Evolutionary conservation across 768 basidiomycete genomes (phyloP).

Genomic region (Xerocomellus intermedius): DNA sequence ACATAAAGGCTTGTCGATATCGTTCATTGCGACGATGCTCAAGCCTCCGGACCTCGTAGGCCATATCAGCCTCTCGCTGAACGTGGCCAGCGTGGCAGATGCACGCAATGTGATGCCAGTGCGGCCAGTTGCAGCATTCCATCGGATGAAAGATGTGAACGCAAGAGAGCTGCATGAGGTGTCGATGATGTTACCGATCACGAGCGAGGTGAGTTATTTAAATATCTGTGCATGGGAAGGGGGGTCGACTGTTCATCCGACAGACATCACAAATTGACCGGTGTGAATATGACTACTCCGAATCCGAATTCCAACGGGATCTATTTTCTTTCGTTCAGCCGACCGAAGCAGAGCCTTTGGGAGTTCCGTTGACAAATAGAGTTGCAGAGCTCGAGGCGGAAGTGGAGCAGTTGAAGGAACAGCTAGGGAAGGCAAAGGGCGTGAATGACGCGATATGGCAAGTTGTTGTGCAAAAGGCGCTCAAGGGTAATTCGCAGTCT

Average conservation of each 20-base stretch:
- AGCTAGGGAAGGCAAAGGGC: slow-evolving; percentile 82
- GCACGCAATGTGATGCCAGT: slow-evolving; percentile 63
- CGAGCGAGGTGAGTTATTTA: slow-evolving; percentile 37
- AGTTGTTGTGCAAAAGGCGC: slow-evolving; percentile 64
- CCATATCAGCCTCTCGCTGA: slow-evolving; percentile 59
- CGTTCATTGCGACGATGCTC: slow-evolving; percentile 73
- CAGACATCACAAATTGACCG: slow-evolving; percentile 18
- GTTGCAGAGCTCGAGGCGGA: slow-evolving; percentile 73
- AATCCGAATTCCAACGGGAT: slow-evolving; percentile 60
- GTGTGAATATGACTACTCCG: slow-evolving; percentile 40
- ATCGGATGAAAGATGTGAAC: slow-evolving; percentile 67
- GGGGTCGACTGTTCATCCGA: background rate
- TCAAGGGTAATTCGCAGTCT: slow-evolving; percentile 26
- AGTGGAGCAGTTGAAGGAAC: slow-evolving; percentile 59
- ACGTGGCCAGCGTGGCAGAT: slow-evolving; percentile 34
- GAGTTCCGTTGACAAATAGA: slow-evolving; percentile 48
- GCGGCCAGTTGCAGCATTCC: slow-evolving; percentile 66
- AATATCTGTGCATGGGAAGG: background rate
- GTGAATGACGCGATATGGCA: slow-evolving; percentile 96
- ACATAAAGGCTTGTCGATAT: slow-evolving; percentile 67
- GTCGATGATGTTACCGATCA: slow-evolving; percentile 54
- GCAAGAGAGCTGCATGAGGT: slow-evolving; percentile 70
- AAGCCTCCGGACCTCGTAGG: slow-evolving; percentile 87
- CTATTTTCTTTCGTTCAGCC: slow-evolving; percentile 64
- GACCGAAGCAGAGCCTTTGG: slow-evolving; percentile 26